Base-by-base conservation (phyloP, 148 eudicot species). In the Diospyros kaki region DNA sequence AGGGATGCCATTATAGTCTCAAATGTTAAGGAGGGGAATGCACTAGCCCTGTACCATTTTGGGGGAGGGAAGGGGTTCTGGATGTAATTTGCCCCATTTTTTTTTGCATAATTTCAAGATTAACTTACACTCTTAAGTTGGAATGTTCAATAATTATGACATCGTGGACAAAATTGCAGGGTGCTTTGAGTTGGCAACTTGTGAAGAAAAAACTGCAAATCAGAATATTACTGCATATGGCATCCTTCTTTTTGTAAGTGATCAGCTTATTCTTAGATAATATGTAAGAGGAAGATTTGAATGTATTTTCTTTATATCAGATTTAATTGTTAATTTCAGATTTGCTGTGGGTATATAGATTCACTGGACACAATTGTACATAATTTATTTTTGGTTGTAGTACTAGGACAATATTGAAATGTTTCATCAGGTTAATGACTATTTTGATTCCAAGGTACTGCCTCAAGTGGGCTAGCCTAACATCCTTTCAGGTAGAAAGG, bases 191-290 rank as follows among this genome's bases (percentile, higher is more conserved):
- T 81, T 93, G 83, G 93, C 93, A 62, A 84, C 79, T 73, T 93
- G 98, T 69, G 85, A 89, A 11, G 54, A 18, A 63, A 81, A 79
- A 80, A 75, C 96, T 53, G 80, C 41, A 67, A 93, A 75, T 77
- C 98, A 93, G 66, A 93, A 93, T 76, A 91, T 87, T 52, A 93
- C 93, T 58, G 92, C 86, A 46, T 93, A 90, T 75, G 98, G 98
- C 40, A 59, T 93, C 80, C 62, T 93, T 68, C 85, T 90, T 80
- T 86, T 86, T 77, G 98, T 93, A 87, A 90, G 97, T 86, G 64
- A 50, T 63, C 53, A 54, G 39, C 69, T 78, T n/a, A 42, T 43
- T 17, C 68, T 46, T 18, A 69, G 11, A 6, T 18, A 18, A 1
- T 52, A 41, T 28, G 40, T 6, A 48, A 13, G 28, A 44, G 18